Evolutionary conservation across 805 yeast genomes (phyloP), one percentile per base, ranked within the genome.

Genomic region (Myxozyma mucilagina): DNA sequence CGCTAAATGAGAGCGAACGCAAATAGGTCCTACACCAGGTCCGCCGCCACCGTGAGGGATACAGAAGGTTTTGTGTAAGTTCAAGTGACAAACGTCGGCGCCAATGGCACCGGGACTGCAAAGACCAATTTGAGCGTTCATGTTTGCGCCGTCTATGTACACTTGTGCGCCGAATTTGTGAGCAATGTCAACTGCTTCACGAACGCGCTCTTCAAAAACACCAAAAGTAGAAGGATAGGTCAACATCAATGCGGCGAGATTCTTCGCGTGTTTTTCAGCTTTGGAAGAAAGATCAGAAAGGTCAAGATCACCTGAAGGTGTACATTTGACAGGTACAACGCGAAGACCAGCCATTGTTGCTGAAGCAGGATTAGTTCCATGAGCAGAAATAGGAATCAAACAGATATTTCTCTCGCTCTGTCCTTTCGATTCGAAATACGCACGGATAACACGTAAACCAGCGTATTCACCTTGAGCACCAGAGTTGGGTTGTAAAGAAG

Each of bases 21-120:
- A 90, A 66, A 94, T 94, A 54, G 98, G 98, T 18, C 97, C 99
- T 70, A 91, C 96, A 72, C 98, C 99, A 45, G 99, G 99, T 47
- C 99, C 99, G 73, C 99, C 99, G 73, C 99, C 99, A 72, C 99
- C 99, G 72, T 94, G 99, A 57, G 97, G 96, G 71, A 94, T 90
- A 49, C 97, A 91, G 80, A 94, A 94, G 0, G 99, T 94, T 78
- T 94, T 94, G 80, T 94, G 99, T 73, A 94, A 80, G 75, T 94
- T 94, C 78, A 94, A 82, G 72, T 94, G 99, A 75, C 99, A 94
- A 45, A 94, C 98, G 77, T 94, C 99, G 11, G 98, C 98, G 56
- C 97, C 98, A 68, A 94, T 79, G 72, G 91, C 97, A 60, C 98
- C 99, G 9, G 99, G 98, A 6, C 96, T 89, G 0, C 98, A 93